These are phyloP conservation scores for Tetrapyrgos nigripes DNA, from an alignment of 1,284 basidiomycete species.

Conservation along the genomic window DNA sequence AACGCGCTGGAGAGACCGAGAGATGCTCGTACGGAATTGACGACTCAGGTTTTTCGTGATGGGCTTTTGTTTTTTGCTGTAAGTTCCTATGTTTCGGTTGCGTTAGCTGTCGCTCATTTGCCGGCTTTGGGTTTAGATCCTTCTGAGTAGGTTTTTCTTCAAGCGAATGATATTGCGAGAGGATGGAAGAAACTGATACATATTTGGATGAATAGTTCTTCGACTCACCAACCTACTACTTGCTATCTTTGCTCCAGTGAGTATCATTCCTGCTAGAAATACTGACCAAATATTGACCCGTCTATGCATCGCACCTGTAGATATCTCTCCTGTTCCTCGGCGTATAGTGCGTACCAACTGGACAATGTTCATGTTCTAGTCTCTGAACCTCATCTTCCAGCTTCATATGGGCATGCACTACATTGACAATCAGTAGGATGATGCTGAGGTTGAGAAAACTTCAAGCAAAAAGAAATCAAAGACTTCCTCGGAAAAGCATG, in stretches of 20 bases:
- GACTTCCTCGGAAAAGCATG: too few relatives aligned
- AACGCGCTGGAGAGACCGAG: not conserved
- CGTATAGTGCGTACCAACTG: not conserved
- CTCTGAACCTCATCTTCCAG: not conserved
- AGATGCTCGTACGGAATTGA: not conserved
- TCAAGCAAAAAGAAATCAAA: not conserved
- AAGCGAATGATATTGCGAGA: not conserved
- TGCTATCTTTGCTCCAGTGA: constrained; percentile 1
- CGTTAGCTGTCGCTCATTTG: not conserved
- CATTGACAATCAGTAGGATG: not conserved
- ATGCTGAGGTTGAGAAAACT: not conserved
- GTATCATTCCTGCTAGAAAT: not conserved
- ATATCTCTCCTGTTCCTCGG: not conserved
- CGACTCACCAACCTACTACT: not conserved
- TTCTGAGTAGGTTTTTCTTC: not conserved
- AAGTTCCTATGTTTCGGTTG: not conserved
- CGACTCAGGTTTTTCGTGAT: not conserved
- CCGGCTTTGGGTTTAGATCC: not conserved
- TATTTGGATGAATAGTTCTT: not conserved
- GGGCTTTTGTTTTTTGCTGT: constrained; percentile 8
- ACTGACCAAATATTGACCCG: not conserved
- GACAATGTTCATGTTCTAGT: not conserved
- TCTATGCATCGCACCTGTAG: not conserved
- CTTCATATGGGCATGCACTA: constrained; percentile 4
- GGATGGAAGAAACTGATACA: not conserved